phyloP scores from a whole-genome alignment of 2,329 filamentous ascomycete genomes.

The Aureobasidium zeae region DNA sequence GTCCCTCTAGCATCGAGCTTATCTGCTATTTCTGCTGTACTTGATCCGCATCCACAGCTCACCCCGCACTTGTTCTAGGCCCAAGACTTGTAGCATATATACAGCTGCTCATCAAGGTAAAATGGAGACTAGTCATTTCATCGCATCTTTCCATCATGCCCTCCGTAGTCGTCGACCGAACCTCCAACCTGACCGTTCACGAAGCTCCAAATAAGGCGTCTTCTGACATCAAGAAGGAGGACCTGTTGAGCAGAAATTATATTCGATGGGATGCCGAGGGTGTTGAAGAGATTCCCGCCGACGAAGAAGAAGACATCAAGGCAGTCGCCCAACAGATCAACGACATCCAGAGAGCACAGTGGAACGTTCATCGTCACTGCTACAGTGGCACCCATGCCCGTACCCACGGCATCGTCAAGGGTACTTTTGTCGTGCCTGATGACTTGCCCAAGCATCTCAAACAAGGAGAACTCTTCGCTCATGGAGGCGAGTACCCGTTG shows the following conservation, averaged over 20 bases:
- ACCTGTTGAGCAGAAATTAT: slow-evolving; percentile 27
- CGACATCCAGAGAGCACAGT: slow-evolving; percentile 37
- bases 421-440: slow-evolving; percentile 35
- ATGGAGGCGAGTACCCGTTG: slow-evolving; percentile 28
- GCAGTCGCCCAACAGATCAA: slow-evolving; percentile 40
- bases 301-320: slow-evolving; percentile 38
- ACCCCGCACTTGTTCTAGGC: slow-evolving; percentile 10
- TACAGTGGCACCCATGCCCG: slow-evolving; percentile 38
- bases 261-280: slow-evolving; percentile 34
- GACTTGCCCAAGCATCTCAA: slow-evolving; percentile 38
- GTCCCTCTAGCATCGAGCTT: slow-evolving; percentile 1
- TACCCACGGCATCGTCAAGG: slow-evolving; percentile 42
- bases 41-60: neutral
- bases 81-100: neutral
- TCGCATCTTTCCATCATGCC: slow-evolving; percentile 10
- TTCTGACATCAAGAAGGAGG: slow-evolving; percentile 3
- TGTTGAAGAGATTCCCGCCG: slow-evolving; percentile 33
- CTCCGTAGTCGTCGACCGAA: slow-evolving; percentile 13
- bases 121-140: no score
- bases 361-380: slow-evolving; percentile 34
- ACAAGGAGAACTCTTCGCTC: slow-evolving; percentile 33
- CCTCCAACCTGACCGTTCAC: slow-evolving; percentile 16
- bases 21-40: neutral
- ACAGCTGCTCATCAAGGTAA: no score
- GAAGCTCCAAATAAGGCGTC: slow-evolving; percentile 13